Conservation (phyloP, 805 yeast genomes). For the Hermanozyma aechmeae region DNA sequence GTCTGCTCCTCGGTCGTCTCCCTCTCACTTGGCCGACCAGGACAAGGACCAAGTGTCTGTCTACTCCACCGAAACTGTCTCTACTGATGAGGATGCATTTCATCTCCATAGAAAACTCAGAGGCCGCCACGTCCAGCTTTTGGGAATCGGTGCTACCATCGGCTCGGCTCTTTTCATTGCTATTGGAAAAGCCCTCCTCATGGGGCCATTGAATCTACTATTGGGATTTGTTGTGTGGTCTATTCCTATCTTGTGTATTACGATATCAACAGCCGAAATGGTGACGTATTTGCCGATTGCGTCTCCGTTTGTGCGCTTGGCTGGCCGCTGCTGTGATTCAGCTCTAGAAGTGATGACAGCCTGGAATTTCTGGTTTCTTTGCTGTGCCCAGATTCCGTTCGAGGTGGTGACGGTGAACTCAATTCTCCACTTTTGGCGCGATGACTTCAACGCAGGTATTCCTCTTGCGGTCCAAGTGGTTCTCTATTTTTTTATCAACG, state of each 20-base stretch:
- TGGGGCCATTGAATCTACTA: conserved; percentile 65
- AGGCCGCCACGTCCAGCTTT: conserved; percentile 68
- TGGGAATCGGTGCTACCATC: conserved; percentile 75
- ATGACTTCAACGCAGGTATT: conserved; percentile 64
- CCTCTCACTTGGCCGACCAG: background rate
- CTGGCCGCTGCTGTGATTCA: conserved; percentile 68
- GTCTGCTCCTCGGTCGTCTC: background rate
- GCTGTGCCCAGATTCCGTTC: conserved; percentile 72
- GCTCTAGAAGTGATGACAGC: conserved; percentile 70
- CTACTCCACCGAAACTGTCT: conserved; percentile 3
- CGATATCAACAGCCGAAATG: conserved; percentile 70
- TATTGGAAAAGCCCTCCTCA: conserved; percentile 56
- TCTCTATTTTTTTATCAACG: conserved; percentile 44
- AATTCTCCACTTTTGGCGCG: conserved; percentile 74
- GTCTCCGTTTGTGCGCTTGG: conserved; percentile 68
- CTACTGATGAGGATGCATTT: conserved; percentile 2
- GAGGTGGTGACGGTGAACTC: conserved; percentile 77
- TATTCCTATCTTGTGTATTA: conserved; percentile 55
- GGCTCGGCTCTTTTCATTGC: conserved; percentile 76
- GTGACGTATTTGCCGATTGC: conserved; percentile 67
- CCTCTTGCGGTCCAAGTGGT: conserved; percentile 58
- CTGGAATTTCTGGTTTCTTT: conserved; percentile 71
- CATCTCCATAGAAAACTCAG: conserved; percentile 36
- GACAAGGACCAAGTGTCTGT: conserved; percentile 1
- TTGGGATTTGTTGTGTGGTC: conserved; percentile 63